These are phyloP conservation scores for Candida ortonii DNA, from an alignment of 805 yeast species.

Conservation along the genomic window DNA sequence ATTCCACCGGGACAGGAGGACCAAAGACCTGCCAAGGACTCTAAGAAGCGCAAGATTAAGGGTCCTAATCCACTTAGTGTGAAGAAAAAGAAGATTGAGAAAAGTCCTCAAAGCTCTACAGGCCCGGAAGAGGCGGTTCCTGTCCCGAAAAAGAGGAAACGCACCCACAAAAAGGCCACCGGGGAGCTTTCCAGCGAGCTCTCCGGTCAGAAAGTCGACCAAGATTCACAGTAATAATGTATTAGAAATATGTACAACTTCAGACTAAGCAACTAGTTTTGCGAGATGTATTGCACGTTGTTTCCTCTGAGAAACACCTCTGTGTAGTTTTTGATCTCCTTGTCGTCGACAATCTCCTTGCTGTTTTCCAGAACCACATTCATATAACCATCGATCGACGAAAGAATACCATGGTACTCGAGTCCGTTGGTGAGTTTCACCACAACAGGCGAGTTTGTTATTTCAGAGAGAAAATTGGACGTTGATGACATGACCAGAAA, in stretches of 20 bases:
- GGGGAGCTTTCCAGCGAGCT: no score
- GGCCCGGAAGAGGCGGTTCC: no score
- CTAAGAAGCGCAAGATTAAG: constrained; percentile 65
- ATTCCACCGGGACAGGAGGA: constrained; percentile 19
- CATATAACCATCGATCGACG: constrained; percentile 96
- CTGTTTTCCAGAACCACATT: constrained; percentile 84
- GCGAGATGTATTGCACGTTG: constrained; percentile 56
- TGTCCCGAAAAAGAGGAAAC: constrained; percentile 23
- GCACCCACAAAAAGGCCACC: constrained; percentile 20
- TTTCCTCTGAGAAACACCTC: constrained; percentile 88
- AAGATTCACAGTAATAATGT: no score
- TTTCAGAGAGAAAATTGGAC: constrained; percentile 72
- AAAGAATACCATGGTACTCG: constrained; percentile 62
- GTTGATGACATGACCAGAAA: no score
- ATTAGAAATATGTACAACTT: not conserved
- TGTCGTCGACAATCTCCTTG: constrained; percentile 56
- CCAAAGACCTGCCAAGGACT: constrained; percentile 20
- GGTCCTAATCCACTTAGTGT: constrained; percentile 90
- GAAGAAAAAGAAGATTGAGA: constrained; percentile 59
- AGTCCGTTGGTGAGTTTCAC: constrained; percentile 87
- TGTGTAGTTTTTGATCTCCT: constrained; percentile 52
- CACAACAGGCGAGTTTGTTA: constrained; percentile 74
- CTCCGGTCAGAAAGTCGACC: no score
- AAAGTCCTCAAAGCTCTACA: no score
- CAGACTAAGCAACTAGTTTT: constrained; percentile 11